Conservation (phyloP, 2,329 filamentous ascomycete species). For the Cladosporium sp. region DNA sequence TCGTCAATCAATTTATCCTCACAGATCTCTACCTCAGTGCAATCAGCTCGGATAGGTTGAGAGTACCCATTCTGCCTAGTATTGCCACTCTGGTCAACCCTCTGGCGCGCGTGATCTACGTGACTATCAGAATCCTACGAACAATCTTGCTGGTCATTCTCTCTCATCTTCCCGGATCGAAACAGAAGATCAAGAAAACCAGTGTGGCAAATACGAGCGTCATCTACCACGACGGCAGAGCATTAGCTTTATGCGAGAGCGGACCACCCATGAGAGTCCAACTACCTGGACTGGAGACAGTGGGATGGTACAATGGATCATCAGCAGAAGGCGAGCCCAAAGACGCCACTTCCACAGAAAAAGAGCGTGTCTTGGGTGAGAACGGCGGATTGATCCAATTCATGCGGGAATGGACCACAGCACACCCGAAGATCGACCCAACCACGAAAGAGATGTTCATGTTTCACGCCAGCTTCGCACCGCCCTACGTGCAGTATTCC, state of each 20-base stretch:
- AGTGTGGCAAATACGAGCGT: slow-evolving; percentile 67
- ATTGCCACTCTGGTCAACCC: slow-evolving; percentile 63
- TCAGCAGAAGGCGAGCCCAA: slow-evolving; percentile 50
- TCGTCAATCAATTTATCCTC: slow-evolving; percentile 65
- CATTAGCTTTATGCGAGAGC: slow-evolving; percentile 66
- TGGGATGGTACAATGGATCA: slow-evolving; percentile 66
- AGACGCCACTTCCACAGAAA: slow-evolving; percentile 10
- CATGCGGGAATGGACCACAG: slow-evolving; percentile 68
- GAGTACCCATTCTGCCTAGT: slow-evolving; percentile 60
- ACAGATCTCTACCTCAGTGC: slow-evolving; percentile 62
- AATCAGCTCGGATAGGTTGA: slow-evolving; percentile 44
- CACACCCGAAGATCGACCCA: slow-evolving; percentile 64
- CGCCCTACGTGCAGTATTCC: slow-evolving; percentile 66
- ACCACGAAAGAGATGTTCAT: slow-evolving; percentile 61
- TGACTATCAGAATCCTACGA: slow-evolving; percentile 52
- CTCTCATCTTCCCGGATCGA: slow-evolving; percentile 55
- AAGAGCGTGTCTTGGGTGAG: slow-evolving; percentile 24
- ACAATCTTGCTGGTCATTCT: slow-evolving; percentile 55
- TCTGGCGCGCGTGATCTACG: slow-evolving; percentile 48
- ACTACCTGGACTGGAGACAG: slow-evolving; percentile 60
- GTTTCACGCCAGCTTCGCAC: slow-evolving; percentile 62
- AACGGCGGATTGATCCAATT: slow-evolving; percentile 51
- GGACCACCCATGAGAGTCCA: slow-evolving; percentile 64
- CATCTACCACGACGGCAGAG: slow-evolving; percentile 64
- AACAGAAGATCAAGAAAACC: slow-evolving; percentile 58